These are phyloP conservation scores for Yamadazyma ubonensis DNA, from an alignment of 805 yeast genomes.

Conservation along the genomic window DNA sequence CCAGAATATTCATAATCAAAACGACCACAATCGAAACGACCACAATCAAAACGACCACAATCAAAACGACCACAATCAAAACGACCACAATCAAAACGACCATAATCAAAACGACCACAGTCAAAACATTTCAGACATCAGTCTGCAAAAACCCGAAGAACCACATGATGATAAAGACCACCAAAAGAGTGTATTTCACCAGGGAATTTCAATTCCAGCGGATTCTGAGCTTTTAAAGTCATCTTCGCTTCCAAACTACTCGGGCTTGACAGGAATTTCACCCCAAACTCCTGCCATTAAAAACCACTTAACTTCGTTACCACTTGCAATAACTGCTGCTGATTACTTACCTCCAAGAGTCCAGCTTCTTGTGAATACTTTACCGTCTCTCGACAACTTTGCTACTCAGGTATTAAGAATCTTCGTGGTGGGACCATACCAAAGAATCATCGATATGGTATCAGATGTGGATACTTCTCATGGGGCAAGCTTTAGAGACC, in stretches of 20 bases:
- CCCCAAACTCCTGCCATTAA: slow-evolving; percentile 31
- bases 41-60: not conserved
- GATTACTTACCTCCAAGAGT: slow-evolving; percentile 57
- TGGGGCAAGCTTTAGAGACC: slow-evolving; percentile 63
- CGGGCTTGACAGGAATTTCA: no score
- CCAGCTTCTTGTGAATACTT: slow-evolving; percentile 62
- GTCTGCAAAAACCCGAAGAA: not conserved
- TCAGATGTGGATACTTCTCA: slow-evolving; percentile 63
- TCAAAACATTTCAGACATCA: no score
- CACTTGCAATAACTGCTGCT: slow-evolving; percentile 57
- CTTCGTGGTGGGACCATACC: slow-evolving; percentile 72
- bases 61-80: not conserved
- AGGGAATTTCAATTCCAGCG: slow-evolving; percentile 33
- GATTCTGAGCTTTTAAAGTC: slow-evolving; percentile 42
- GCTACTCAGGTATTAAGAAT: slow-evolving; percentile 76
- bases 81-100: not conserved
- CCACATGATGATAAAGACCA: not conserved
- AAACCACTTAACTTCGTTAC: slow-evolving; percentile 61
- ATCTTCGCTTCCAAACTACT: no score
- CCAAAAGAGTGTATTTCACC: slow-evolving; percentile 19
- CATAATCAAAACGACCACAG: not conserved
- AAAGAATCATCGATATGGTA: slow-evolving; percentile 68
- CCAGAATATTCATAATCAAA: not conserved
- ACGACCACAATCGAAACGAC: not conserved
- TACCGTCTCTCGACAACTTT: slow-evolving; percentile 78